Evolutionary conservation across 768 basidiomycete genomes (phyloP).

Genomic region (Lactarius hengduanensis): DNA sequence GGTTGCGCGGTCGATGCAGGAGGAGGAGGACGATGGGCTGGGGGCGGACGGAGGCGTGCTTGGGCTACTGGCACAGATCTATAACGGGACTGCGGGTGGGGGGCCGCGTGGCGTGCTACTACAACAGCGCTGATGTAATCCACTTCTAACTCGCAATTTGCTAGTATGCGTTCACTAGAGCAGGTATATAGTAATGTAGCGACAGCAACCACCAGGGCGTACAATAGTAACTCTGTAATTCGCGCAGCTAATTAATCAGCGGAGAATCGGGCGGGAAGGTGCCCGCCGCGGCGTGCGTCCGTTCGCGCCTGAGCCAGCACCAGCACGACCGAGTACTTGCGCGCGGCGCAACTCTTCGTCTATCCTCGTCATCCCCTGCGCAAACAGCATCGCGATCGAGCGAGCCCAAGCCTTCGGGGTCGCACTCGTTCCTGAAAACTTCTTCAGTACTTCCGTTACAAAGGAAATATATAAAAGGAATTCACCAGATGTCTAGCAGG

Average conservation of each 20-base stretch:
- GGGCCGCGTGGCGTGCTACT: constrained; percentile 21
- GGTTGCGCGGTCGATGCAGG: constrained; percentile 32
- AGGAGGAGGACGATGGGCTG: constrained; percentile 49
- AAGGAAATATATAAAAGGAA: constrained; percentile 8
- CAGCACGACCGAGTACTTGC: constrained; percentile 34
- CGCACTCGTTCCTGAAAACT: constrained; percentile 60
- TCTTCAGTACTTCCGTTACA: background rate
- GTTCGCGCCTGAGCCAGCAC: background rate
- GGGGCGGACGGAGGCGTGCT: constrained; percentile 82
- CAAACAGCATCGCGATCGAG: constrained; percentile 62
- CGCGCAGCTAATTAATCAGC: background rate
- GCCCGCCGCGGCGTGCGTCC: background rate
- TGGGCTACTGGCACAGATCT: constrained; percentile 84
- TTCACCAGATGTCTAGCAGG: constrained; percentile 63
- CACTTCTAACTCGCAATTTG: background rate
- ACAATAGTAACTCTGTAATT: constrained; percentile 1
- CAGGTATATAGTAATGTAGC: constrained; percentile 6
- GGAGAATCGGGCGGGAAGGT: constrained; percentile 23
- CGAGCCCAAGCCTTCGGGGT: constrained; percentile 48
- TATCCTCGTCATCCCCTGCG: constrained; percentile 75
- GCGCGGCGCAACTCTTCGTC: constrained; percentile 69
- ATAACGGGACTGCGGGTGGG: constrained; percentile 49
- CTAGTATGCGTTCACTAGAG: background rate
- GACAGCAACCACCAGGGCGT: background rate
- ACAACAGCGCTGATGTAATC: background rate